Base-by-base conservation (phyloP, 2,329 filamentous ascomycete species). In the Orbilia javanica region DNA sequence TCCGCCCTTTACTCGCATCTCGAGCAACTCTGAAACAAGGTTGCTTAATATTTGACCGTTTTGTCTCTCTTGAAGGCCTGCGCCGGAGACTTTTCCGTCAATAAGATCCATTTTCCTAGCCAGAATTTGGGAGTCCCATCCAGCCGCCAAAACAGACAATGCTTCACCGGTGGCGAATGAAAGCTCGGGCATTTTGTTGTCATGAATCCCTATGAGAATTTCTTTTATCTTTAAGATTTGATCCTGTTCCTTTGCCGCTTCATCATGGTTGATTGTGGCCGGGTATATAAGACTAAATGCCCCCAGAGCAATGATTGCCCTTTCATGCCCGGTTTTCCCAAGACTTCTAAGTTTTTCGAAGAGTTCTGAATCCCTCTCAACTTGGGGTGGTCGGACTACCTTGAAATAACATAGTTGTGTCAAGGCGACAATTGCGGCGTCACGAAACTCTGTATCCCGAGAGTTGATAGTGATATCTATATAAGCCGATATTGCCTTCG, bases 111-210 rank as follows among this genome's bases (percentile, higher is more conserved):
- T 76, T 83, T 81, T 74, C 79, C 79, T 65, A 71, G 90, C 89
- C 15, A 97, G 87, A 22, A 91, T 91, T 79, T 92, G 90, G 0
- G 95, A 96, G 36, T 92, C 88, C 94, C 95, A 98, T 44, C 94
- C 91, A 42, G 88, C 89, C 42, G 93, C 88, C 5, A 92, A 89
- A 55, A 92, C 92, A 55, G 92, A 91, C 66, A 98, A 88, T 11
- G 96, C 93, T 83, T 97, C 94, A 13, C 96, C 96, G 29, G 97
- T 90, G 0, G 93, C 89, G 83, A 99, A 97, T 79, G 97, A 95
- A 0, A 94, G 88, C 83, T 98, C 95, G 0, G 92, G 89, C 81
- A 94, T 91, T 80, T 93, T 93, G 50, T 96, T 89, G 82, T 97
- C 94, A 81, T 96, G 92, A 2, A 98, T 86, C 8, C 87, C 87